phyloP scores from a whole-genome alignment of 106 monocot species.

The Phalaenopsis equestris region DNA sequence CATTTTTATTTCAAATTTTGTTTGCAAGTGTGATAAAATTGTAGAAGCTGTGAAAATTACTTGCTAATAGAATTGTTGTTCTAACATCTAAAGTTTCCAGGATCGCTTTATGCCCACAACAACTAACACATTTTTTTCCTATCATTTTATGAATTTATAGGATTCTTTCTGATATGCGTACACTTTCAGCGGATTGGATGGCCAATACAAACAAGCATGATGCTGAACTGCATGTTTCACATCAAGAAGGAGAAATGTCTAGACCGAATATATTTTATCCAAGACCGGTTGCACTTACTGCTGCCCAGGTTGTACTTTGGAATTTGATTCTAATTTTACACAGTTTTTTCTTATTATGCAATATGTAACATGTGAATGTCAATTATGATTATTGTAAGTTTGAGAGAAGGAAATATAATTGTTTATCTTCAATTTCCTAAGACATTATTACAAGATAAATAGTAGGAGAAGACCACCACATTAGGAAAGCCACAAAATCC shows the following conservation, averaged over 20 bases:
- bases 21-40: too few relatives aligned
- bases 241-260: constrained; percentile 47
- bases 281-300: constrained; percentile 91
- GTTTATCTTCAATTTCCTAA: too few relatives aligned
- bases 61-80: not conserved
- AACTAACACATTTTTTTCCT: not conserved
- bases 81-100: not conserved
- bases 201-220: constrained; percentile 80
- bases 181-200: constrained; percentile 99
- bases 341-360: not conserved
- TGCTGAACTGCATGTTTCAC: constrained; percentile 38
- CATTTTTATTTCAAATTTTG: too few relatives aligned
- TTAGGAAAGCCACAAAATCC: too few relatives aligned
- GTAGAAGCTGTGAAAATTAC: too few relatives aligned
- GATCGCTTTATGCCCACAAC: not conserved
- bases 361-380: not conserved
- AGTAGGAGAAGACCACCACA: too few relatives aligned
- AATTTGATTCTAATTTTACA: not conserved
- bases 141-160: constrained; percentile 25
- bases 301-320: constrained; percentile 62
- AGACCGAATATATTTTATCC: constrained; percentile 57
- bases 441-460: too few relatives aligned
- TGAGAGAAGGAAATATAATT: too few relatives aligned
- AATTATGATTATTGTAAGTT: not conserved
- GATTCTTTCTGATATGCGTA: constrained; percentile 99